Percentiles rank a stretch among this genome's conserved stretches.
These are phyloP conservation scores for Hansenula sp. DNA, from an alignment of 1,139 yeast genomes.

Conservation along the genomic window DNA sequence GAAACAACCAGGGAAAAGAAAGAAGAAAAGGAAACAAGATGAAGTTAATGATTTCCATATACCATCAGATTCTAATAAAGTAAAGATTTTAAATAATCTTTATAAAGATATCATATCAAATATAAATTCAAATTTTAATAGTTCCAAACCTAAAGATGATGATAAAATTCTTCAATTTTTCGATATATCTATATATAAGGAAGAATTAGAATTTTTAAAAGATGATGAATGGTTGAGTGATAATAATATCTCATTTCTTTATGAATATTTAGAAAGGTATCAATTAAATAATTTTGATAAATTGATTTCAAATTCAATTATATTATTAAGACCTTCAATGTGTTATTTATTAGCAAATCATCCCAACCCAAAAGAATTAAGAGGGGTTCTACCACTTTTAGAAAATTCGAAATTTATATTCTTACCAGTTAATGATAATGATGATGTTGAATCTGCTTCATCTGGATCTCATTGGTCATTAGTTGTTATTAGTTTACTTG, in stretches of 20 bases:
- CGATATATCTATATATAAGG: slow-evolving; percentile 40
- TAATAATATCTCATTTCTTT: slow-evolving; percentile 60
- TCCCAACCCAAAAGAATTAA: slow-evolving; percentile 28
- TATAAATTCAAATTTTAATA: slow-evolving; percentile 5
- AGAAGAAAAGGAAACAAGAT: slow-evolving; percentile 7
- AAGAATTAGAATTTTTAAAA: slow-evolving; percentile 40
- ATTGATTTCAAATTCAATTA: slow-evolving; percentile 19
- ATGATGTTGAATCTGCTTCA: slow-evolving; percentile 40
- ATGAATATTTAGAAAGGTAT: slow-evolving; percentile 48
- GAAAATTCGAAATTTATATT: slow-evolving; percentile 39
- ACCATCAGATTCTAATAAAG: slow-evolving; percentile 17
- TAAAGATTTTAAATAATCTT: slow-evolving; percentile 11
- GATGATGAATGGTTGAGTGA: slow-evolving; percentile 74
- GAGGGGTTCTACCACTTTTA: slow-evolving; percentile 40
- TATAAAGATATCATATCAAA: slow-evolving; percentile 10
- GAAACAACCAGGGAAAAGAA: slow-evolving; percentile 5
- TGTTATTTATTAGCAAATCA: slow-evolving; percentile 30
- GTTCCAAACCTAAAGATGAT: slow-evolving; percentile 12
- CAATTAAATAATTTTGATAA: slow-evolving; percentile 21
- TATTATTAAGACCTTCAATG: slow-evolving; percentile 37
- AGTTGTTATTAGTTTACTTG: slow-evolving; percentile 37
- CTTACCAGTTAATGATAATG: slow-evolving; percentile 50
- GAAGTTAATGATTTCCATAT: slow-evolving; percentile 12
- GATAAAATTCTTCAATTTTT: slow-evolving; percentile 27
- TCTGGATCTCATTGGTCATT: slow-evolving; percentile 60